A percentile compares a stretch with the other conserved stretches of the same genome.
Evolutionary conservation across 163 green algal genomes (phyloP).

Genomic region (Scenedesmus sp.): DNA sequence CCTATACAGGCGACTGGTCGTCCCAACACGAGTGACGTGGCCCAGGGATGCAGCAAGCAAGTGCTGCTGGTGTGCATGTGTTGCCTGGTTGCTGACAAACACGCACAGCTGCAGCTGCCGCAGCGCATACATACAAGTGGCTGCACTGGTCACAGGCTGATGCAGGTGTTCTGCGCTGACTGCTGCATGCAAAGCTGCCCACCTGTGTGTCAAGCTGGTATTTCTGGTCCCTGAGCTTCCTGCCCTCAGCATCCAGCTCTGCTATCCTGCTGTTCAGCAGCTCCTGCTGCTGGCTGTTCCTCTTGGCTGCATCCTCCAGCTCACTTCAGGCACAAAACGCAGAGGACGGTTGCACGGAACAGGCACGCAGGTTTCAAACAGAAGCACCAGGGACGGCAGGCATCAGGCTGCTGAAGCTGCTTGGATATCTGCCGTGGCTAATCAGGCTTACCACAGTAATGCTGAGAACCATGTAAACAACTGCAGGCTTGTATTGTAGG

Average conservation of each 20-base stretch:
- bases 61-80: background rate
- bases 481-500: background rate
- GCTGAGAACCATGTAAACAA: no score
- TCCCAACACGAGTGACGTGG: background rate
- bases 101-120: background rate
- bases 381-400: background rate
- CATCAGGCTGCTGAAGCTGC: background rate
- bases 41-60: background rate
- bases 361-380: background rate
- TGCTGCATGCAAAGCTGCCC: slow-evolving; percentile 22
- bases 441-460: no score
- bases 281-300: slow-evolving; percentile 62
- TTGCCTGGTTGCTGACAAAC: no score
- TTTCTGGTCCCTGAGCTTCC: slow-evolving; percentile 76
- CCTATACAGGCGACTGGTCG: no score
- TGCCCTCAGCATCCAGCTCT: slow-evolving; percentile 73
- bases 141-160: background rate
- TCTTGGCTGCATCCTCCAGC: slow-evolving; percentile 58
- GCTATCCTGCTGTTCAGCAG: slow-evolving; percentile 55
- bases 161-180: background rate
- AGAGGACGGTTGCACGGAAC: background rate
- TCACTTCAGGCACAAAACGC: slow-evolving; percentile 43
- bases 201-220: slow-evolving; percentile 85
- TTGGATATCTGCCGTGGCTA: no score
- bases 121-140: background rate